phyloP scores from a whole-genome alignment of 257 asterid genomes.

The Solanum commersonii region DNA sequence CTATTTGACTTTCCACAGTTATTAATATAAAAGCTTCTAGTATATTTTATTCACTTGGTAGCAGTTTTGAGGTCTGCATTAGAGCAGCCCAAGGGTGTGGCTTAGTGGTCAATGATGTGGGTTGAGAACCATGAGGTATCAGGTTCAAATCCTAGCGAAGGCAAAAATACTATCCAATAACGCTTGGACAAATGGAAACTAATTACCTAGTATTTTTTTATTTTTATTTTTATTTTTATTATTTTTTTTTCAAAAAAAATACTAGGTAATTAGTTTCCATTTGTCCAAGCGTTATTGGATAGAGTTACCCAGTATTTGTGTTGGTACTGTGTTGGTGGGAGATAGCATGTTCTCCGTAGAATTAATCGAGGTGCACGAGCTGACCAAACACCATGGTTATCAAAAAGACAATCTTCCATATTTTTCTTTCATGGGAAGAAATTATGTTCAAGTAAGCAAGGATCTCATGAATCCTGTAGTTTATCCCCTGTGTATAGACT shows the following conservation, averaged over 20 bases:
- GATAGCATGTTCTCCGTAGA: background rate
- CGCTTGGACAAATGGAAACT: too few relatives aligned
- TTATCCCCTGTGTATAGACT: background rate
- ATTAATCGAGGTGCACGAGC: background rate
- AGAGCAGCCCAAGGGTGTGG: background rate
- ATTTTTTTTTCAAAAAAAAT: too few relatives aligned
- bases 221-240: too few relatives aligned
- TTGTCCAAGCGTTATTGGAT: background rate
- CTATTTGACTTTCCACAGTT: background rate
- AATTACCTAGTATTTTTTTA: too few relatives aligned
- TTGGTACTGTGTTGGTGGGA: background rate
- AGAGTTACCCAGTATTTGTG: background rate
- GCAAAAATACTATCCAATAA: background rate
- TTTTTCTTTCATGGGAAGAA: background rate
- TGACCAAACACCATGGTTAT: background rate
- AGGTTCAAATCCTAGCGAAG: background rate
- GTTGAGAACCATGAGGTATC: background rate
- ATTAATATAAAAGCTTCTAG: background rate
- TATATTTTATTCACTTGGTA: background rate
- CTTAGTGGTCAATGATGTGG: background rate
- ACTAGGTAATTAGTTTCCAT: background rate
- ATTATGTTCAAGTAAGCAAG: background rate
- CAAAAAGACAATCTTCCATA: background rate
- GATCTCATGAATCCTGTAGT: background rate
- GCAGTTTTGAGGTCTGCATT: background rate